Evolutionary conservation across 495 filamentous ascomycete species (phyloP), one percentile per base, ranked within the genome.

Genomic region (Annulohypoxylon nitens): DNA sequence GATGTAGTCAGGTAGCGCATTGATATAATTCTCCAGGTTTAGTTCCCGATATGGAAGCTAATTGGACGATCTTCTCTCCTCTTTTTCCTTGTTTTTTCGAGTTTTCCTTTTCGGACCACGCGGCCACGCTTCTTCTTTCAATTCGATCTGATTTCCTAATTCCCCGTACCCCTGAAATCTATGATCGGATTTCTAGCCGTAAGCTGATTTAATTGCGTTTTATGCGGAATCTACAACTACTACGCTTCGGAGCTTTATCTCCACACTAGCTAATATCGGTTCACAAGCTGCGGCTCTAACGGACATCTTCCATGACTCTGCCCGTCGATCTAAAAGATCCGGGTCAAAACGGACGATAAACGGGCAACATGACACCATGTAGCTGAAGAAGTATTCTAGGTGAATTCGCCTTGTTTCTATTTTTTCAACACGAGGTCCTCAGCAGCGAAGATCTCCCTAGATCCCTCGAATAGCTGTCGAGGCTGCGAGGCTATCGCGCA

Each of bases 381-480:
- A 69, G 65, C 70, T 69, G 55, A 65, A 54, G 48, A 33, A 11
- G 12, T 41, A 58, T 67, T 71, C 55, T 6, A 47, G 11, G 18
- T 33, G 9, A 39, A 9, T 7, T 64, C 54, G 65, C 60, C 60
- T 47, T 51, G 63, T 71, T 69, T 11, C 69, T 71, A 71, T 75
- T 71, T 75, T 66, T 54, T 55, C 47, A 65, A 75, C 60, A 75
- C 73, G 68, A 75, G 68, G n/a, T 71, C 18, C 53, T 64, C 54
- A 61, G 63, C 58, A 64, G 59, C 26, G 68, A 48, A 54, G 60
- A 75, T 67, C 68, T 64, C 64, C 63, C 41, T 18, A 20, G 66
- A 65, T 61, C 63, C 45, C 53, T 54, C 55, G n/a, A 68, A 61
- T 64, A 41, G 72, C 63, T 75, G 59, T 67, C 50, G 68, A 71